These are phyloP conservation scores for Trichaptum fuscoviolaceum DNA, from an alignment of 768 basidiomycete genomes.

Conservation along the genomic window DNA sequence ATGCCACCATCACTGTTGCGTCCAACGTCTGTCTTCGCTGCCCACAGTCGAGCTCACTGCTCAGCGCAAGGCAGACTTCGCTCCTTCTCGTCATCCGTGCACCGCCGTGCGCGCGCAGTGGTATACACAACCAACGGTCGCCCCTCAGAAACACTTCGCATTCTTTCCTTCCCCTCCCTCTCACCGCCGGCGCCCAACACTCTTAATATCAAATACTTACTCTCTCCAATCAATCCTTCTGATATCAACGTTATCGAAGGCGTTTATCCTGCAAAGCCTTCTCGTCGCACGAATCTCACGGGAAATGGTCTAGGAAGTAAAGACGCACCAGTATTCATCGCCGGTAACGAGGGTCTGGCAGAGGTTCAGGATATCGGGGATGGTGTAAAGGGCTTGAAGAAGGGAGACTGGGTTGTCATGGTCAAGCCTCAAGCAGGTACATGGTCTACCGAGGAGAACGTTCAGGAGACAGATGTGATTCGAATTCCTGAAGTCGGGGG, in stretches of 20 bases:
- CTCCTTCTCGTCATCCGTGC: conserved; percentile 26
- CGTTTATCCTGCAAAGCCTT: conserved; percentile 68
- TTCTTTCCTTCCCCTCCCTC: conserved; percentile 45
- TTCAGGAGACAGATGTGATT: conserved; percentile 51
- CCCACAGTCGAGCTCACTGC: background rate
- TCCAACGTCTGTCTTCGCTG: background rate
- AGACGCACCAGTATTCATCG: conserved; percentile 45
- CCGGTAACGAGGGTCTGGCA: conserved; percentile 75
- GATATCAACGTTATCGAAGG: conserved; percentile 81
- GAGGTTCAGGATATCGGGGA: conserved; percentile 57
- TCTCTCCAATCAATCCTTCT: conserved; percentile 77
- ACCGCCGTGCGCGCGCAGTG: conserved; percentile 45
- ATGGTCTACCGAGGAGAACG: conserved; percentile 57
- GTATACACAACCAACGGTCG: conserved; percentile 59
- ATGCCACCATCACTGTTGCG: no score
- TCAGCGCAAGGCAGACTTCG: background rate
- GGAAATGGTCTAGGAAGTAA: conserved; percentile 27
- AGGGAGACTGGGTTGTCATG: conserved; percentile 74
- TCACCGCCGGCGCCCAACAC: conserved; percentile 50
- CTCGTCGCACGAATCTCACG: conserved; percentile 30
- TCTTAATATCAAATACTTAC: conserved; percentile 59
- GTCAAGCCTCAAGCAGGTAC: conserved; percentile 66
- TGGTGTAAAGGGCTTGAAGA: conserved; percentile 41
- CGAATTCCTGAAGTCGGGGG: conserved; percentile 45
- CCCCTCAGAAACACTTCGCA: conserved; percentile 54